Evolutionary conservation across 2,329 filamentous ascomycete species (phyloP).

Genomic region (Chrysosporium keratinophilum): DNA sequence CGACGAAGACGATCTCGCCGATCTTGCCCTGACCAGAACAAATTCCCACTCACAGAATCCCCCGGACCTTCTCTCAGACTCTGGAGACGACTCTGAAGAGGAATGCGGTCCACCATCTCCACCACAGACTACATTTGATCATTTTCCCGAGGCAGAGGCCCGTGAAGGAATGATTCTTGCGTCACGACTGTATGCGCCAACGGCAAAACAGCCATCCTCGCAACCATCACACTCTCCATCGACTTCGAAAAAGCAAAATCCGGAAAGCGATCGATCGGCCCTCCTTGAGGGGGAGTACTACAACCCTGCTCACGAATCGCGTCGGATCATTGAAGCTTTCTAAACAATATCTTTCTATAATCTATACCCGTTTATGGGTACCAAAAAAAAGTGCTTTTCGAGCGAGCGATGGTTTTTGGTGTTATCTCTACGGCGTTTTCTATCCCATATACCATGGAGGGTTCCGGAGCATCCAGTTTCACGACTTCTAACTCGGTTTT

Average conservation of each 20-base stretch:
- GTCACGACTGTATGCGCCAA: background rate
- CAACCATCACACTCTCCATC: background rate
- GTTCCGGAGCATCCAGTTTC: background rate
- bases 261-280: constrained; percentile 24
- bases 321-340: constrained; percentile 40
- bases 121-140: constrained; percentile 45
- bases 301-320: constrained; percentile 35
- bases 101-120: constrained; percentile 63
- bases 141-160: constrained; percentile 38
- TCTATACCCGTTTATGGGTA: background rate
- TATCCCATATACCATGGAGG: background rate
- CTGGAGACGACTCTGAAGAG: constrained; percentile 56
- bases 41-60: constrained; percentile 53
- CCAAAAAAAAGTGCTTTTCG: background rate
- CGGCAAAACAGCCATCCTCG: background rate
- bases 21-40: constrained; percentile 58
- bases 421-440: too few relatives aligned
- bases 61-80: constrained; percentile 61
- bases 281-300: constrained; percentile 44
- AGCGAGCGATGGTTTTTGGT: background rate
- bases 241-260: background rate
- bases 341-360: constrained; percentile 19
- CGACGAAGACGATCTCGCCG: constrained; percentile 43
- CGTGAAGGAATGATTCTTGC: background rate
- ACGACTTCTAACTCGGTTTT: background rate